phyloP scores from a whole-genome alignment of 2,329 filamentous ascomycete genomes.

The Aaosphaeria pasadenensis region DNA sequence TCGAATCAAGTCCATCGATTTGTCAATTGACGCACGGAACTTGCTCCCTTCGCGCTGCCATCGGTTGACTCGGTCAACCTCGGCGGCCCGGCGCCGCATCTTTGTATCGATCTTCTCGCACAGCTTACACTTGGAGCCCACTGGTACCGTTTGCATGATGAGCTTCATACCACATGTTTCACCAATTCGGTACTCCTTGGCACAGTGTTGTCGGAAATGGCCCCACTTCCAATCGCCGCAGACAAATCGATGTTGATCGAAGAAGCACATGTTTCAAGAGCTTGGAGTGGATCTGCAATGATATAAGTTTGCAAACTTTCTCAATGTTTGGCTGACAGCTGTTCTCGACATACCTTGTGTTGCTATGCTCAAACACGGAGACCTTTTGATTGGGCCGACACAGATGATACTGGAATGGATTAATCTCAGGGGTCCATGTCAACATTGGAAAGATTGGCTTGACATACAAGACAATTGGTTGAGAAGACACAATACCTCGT shows the following conservation, averaged over 20 bases:
- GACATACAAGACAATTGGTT: constrained; percentile 35
- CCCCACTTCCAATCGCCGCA: constrained; percentile 96
- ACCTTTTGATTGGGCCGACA: constrained; percentile 18
- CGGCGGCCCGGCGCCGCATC: constrained; percentile 69
- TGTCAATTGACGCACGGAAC: constrained; percentile 60
- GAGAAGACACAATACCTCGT: constrained; percentile 12
- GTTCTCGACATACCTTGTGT: constrained; percentile 26
- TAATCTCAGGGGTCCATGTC: constrained; percentile 25
- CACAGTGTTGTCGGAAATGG: constrained; percentile 86
- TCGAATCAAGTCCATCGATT: constrained; percentile 70
- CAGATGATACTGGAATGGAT: constrained; percentile 17
- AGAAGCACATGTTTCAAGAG: constrained; percentile 78
- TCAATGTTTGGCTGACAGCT: constrained; percentile 26
- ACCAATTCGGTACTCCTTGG: constrained; percentile 89
- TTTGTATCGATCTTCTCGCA: constrained; percentile 91
- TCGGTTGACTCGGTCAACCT: constrained; percentile 69
- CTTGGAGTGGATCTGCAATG: constrained; percentile 22
- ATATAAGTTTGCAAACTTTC: constrained; percentile 24
- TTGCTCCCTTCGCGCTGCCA: constrained; percentile 70
- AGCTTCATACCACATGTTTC: constrained; percentile 95
- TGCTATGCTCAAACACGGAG: constrained; percentile 17
- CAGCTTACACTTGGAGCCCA: constrained; percentile 55
- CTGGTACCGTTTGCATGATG: constrained; percentile 68
- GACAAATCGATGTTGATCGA: constrained; percentile 79
- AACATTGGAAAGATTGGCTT: constrained; percentile 16